A percentile compares a stretch with the other conserved stretches of the same genome.
Conservation (phyloP, 2,329 filamentous ascomycete species). For the Tolypocladium pustulatum region DNA sequence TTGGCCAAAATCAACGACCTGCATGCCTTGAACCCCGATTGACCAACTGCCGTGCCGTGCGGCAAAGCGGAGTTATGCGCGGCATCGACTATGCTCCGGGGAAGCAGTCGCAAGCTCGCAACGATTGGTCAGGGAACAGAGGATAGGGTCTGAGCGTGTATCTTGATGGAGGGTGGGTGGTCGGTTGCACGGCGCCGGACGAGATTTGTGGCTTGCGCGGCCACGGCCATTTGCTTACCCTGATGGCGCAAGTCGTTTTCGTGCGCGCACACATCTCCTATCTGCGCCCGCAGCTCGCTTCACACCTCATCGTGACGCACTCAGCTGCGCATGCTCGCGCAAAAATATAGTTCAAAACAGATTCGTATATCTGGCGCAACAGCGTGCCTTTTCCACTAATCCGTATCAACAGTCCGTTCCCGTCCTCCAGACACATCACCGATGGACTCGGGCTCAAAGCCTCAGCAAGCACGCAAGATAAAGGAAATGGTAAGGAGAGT, state of each 20-base stretch:
- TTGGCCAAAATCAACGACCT: slow-evolving; percentile 1
- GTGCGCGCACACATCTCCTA: not conserved
- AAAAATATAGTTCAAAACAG: not conserved
- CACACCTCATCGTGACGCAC: not conserved
- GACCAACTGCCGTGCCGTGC: not conserved
- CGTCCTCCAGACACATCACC: no score
- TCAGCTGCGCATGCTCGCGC: not conserved
- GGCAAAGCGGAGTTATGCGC: not conserved
- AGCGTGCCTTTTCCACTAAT: not conserved
- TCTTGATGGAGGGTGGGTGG: not conserved
- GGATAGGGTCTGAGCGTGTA: not conserved
- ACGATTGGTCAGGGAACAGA: not conserved
- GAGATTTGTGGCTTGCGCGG: not conserved
- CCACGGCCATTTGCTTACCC: not conserved
- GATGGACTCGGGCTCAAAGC: not conserved
- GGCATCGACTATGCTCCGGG: not conserved
- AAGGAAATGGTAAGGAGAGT: not conserved
- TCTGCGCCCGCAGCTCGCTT: not conserved
- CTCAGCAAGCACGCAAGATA: not conserved
- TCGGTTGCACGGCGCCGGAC: not conserved
- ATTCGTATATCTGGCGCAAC: slow-evolving; percentile 3
- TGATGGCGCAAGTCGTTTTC: not conserved
- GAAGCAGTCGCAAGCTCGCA: not conserved
- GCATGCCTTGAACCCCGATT: not conserved
- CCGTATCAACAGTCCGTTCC: slow-evolving; percentile 1